A percentile compares a stretch with the other conserved stretches of the same genome.
Evolutionary conservation across 495 filamentous ascomycete genomes (phyloP).

Genomic region (Tuber melanosporum): DNA sequence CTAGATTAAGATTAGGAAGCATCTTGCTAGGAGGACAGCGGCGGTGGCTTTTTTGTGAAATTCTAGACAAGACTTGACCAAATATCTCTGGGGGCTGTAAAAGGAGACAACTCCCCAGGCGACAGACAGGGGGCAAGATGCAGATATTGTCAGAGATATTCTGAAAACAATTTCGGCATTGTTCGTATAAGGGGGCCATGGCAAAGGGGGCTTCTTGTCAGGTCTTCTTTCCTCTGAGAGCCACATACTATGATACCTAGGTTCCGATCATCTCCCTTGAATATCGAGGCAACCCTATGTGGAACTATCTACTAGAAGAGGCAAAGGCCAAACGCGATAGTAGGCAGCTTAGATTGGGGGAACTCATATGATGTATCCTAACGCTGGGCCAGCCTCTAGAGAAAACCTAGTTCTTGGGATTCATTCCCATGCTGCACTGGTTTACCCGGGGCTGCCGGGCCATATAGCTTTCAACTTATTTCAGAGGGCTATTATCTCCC

Average conservation of each 20-base stretch:
- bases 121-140: background rate
- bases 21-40: background rate
- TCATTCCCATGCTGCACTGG: too few species aligned
- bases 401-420: too few species aligned
- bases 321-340: background rate
- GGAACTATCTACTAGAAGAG: background rate
- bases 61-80: background rate
- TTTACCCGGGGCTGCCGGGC: too few species aligned
- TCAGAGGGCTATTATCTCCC: too few species aligned
- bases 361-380: background rate
- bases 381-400: too few species aligned
- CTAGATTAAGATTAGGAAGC: background rate
- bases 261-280: background rate
- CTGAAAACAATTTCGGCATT: background rate
- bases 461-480: too few species aligned
- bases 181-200: background rate
- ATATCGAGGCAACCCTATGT: background rate
- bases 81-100: background rate
- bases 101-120: background rate
- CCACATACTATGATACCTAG: background rate
- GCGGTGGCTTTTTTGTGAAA: background rate
- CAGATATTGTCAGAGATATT: background rate
- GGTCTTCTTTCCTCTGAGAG: background rate
- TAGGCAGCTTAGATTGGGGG: background rate
- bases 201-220: background rate